Evolutionary conservation across 345 rosid genomes (phyloP).

Genomic region (Eucalyptus tenuipes): DNA sequence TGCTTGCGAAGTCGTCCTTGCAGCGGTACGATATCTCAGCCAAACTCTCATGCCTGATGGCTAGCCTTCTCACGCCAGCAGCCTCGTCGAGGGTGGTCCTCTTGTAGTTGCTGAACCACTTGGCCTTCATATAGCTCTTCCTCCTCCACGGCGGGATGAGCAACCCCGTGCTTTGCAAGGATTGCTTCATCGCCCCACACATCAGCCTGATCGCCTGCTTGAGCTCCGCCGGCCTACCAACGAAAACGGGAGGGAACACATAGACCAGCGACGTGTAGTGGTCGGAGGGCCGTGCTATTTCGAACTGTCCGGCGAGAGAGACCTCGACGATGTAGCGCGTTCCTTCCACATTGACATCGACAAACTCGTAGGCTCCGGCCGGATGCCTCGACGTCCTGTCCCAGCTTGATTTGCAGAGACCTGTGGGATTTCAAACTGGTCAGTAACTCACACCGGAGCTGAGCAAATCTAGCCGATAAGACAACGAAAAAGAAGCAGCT

Average conservation of each 20-base stretch:
- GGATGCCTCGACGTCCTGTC: constrained; percentile 45
- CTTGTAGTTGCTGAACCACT: constrained; percentile 65
- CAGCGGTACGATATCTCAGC: not conserved
- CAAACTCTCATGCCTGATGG: constrained; percentile 1
- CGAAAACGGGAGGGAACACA: constrained; percentile 31
- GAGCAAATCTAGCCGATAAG: not conserved
- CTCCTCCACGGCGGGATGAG: constrained; percentile 81
- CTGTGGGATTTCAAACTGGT: constrained; percentile 2
- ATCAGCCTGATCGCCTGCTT: constrained; percentile 51
- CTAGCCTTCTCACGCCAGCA: not conserved
- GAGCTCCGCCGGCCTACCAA: constrained; percentile 41
- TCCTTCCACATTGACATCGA: constrained; percentile 35
- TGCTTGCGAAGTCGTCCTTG: not conserved
- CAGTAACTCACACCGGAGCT: not conserved
- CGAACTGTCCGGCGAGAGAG: constrained; percentile 36
- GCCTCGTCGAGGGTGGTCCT: constrained; percentile 22
- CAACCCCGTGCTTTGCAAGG: constrained; percentile 39
- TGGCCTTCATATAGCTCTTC: constrained; percentile 61
- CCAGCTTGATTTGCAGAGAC: constrained; percentile 86
- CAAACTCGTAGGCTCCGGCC: constrained; percentile 51
- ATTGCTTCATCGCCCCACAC: constrained; percentile 42
- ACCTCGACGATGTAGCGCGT: constrained; percentile 54
- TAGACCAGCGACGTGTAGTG: constrained; percentile 25
- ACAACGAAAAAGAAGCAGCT: not conserved
- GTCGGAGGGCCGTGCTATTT: constrained; percentile 55